Evolutionary conservation across 2,329 filamentous ascomycete genomes (phyloP), one percentile per base, ranked within the genome.

Genomic region (Sclerotinia trifoliorum): DNA sequence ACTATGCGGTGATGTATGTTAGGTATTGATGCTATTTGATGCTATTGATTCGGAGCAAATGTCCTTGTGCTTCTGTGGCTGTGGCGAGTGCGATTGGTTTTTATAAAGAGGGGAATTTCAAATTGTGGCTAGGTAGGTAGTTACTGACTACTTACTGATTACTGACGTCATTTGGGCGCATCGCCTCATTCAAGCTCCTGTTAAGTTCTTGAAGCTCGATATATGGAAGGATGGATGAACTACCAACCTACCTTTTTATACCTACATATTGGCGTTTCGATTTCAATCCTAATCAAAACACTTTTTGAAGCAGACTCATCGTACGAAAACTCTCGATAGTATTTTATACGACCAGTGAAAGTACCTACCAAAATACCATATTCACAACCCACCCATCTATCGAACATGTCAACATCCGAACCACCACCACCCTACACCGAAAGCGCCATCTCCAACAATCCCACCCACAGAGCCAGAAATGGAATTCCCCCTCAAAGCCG

Each of bases 401-500:
- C 49, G 65, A 35, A 26, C 35, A 66, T 60, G 64, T 68, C 60
- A 46, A 65, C 72, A 52, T 60, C 66, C 2, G 70, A 71, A 29
- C 72, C 77, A 8, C 80, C 79, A 26, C 79, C 80, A 46, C 76
- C 79, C 0, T 81, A 81, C 68, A 74, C 75, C 17, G 69, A 77
- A 68, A 64, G 35, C 42, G 66, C 69, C 49, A 73, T 62, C 74
- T 77, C 24, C 70, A 74, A 44, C 70, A 73, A 55, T 79, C n/a
- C 52, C 13, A 24, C 71, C 4, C 71, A 71, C 62, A 71, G 77
- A 62, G 76, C 78, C 39, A 79, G 81, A 67, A 84, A 84, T 80
- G 83, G 82, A 65, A 87, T 88, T 54, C 83, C 85, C 0, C 79
- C 81, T 1, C 78, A 80, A 15, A 78, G 78, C 46, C 81, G 86